phyloP scores from a whole-genome alignment of 2,329 filamentous ascomycete genomes.

The Escovopsis sp. region DNA sequence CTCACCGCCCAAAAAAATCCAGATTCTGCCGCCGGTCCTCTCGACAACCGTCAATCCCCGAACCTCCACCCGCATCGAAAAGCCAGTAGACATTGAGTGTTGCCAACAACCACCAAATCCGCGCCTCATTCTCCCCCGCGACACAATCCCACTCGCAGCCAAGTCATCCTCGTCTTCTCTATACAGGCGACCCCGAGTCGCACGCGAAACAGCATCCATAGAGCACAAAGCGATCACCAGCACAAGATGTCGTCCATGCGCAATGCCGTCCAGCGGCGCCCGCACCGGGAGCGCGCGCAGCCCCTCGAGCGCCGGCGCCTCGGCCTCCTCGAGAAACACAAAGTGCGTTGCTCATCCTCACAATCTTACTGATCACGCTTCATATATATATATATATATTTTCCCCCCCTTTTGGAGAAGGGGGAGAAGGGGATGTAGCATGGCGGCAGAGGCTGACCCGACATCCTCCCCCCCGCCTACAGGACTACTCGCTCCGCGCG shows the following conservation, averaged over 20 bases:
- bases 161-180: neutral
- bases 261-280: conserved; percentile 60
- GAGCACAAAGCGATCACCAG: neutral
- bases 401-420: no score
- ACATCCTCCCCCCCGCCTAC: neutral
- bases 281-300: conserved; percentile 83
- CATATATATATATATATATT: no score
- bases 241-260: conserved; percentile 41
- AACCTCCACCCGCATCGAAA: neutral
- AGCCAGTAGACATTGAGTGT: no score
- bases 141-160: neutral
- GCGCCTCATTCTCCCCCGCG: no score
- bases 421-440: no score
- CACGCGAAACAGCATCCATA: no score
- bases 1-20: conserved; percentile 25
- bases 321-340: conserved; percentile 91
- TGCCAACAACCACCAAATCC: no score
- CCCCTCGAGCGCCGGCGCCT: conserved; percentile 70
- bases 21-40: conserved; percentile 18
- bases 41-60: neutral
- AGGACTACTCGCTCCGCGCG: conserved; percentile 52
- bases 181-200: no score
- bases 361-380: neutral
- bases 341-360: conserved; percentile 33
- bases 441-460: neutral